Percentiles rank a stretch among this genome's conserved stretches.
Evolutionary conservation across 2,329 filamentous ascomycete genomes (phyloP).

Genomic region (Pseudogymnoascus sp.): DNA sequence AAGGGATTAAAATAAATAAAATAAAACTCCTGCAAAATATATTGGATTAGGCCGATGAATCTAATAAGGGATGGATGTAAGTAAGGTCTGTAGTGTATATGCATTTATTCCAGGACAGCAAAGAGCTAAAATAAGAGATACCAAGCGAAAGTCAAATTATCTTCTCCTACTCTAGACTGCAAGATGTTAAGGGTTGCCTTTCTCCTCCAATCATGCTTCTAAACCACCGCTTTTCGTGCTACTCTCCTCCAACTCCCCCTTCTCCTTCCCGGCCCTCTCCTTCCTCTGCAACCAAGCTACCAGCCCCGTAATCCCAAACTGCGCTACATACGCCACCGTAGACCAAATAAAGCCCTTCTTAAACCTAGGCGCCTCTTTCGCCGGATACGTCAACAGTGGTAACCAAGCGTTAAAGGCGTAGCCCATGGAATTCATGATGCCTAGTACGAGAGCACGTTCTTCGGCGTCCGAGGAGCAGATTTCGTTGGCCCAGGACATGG

Average conservation of each 20-base stretch:
- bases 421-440: conserved; percentile 39
- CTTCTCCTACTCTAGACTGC: not conserved
- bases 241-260: not conserved
- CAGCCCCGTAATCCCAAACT: conserved; percentile 17
- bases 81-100: not conserved
- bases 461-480: conserved; percentile 40
- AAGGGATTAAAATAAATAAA: not conserved
- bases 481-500: conserved; percentile 43
- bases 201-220: not conserved
- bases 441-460: conserved; percentile 42
- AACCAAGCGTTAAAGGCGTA: conserved; percentile 41
- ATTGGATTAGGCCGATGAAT: not conserved
- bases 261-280: conserved; percentile 12
- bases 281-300: conserved; percentile 15
- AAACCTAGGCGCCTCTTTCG: conserved; percentile 34
- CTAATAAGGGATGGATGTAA: not conserved
- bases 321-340: conserved; percentile 25
- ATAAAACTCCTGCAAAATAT: not conserved
- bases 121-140: not conserved
- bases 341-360: conserved; percentile 34
- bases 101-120: not conserved
- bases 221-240: not conserved
- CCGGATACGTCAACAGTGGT: conserved; percentile 30
- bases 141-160: not conserved
- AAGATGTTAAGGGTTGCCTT: not conserved